Conservation (phyloP, 352 stramenopile genomes). For the Phytophthora sojae region DNA sequence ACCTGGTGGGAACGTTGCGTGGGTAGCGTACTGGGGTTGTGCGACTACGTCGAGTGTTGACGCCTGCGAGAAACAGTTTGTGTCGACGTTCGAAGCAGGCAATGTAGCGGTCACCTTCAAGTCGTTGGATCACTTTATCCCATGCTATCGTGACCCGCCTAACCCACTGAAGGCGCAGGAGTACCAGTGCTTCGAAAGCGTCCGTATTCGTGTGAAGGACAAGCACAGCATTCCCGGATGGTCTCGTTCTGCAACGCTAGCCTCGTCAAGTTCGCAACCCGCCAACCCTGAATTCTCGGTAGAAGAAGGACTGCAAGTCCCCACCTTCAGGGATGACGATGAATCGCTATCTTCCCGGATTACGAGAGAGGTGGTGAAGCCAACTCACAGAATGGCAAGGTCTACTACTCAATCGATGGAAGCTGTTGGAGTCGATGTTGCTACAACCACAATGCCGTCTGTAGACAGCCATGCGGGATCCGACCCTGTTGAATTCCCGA, state of each 20-base stretch:
- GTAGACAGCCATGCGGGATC: constrained; percentile 2
- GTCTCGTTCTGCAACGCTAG: constrained; percentile 40
- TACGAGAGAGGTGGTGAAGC: constrained; percentile 5
- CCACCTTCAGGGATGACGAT: neutral
- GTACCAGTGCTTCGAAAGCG: constrained; percentile 70
- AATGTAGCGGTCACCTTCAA: constrained; percentile 77
- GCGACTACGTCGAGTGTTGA: constrained; percentile 63
- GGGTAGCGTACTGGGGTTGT: constrained; percentile 86
- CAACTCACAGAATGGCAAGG: constrained; percentile 7
- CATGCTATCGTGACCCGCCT: constrained; percentile 84
- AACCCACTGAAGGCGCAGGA: constrained; percentile 80
- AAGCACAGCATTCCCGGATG: constrained; percentile 83
- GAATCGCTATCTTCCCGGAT: neutral
- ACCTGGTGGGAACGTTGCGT: constrained; percentile 71
- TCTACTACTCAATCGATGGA: constrained; percentile 8
- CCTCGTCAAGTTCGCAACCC: constrained; percentile 8
- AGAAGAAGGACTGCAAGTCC: constrained; percentile 6
- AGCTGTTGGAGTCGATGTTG: constrained; percentile 11
- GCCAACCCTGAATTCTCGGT: neutral
- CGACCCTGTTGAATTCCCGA: neutral
- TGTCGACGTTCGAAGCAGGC: constrained; percentile 63
- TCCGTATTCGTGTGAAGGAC: constrained; percentile 82
- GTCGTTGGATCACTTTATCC: constrained; percentile 83
- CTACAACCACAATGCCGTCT: neutral
- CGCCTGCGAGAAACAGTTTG: constrained; percentile 80